phyloP scores from a whole-genome alignment of 2,329 filamentous ascomycete genomes.

The Dothistroma pini region DNA sequence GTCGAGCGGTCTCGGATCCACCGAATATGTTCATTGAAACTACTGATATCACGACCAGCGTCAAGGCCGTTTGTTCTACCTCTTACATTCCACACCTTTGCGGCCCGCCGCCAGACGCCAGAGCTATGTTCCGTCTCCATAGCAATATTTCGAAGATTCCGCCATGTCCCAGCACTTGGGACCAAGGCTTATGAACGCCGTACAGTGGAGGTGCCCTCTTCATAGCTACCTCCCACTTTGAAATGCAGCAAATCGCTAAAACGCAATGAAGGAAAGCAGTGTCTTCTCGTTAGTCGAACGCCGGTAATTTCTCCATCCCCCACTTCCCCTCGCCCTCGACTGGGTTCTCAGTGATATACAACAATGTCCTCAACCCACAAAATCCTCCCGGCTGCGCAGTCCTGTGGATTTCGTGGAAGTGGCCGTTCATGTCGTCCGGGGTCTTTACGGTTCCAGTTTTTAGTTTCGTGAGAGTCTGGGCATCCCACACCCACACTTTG shows the following conservation, averaged over 20 bases:
- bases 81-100: too few species aligned
- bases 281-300: background rate
- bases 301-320: constrained; percentile 12
- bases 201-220: background rate
- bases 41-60: too few species aligned
- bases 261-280: background rate
- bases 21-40: too few species aligned
- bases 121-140: too few species aligned
- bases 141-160: background rate
- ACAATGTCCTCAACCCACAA: constrained; percentile 18
- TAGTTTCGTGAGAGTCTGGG: constrained; percentile 26
- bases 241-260: constrained; percentile 1
- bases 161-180: constrained; percentile 6
- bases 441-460: constrained; percentile 14
- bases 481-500: constrained; percentile 48
- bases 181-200: constrained; percentile 2
- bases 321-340: constrained; percentile 14
- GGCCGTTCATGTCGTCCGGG: constrained; percentile 7
- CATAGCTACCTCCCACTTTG: background rate
- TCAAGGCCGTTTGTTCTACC: too few species aligned
- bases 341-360: constrained; percentile 22
- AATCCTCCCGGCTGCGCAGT: constrained; percentile 21
- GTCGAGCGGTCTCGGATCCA: too few species aligned
- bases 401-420: constrained; percentile 14
- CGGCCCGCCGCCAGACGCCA: too few species aligned